Evolutionary conservation across 2,329 filamentous ascomycete species (phyloP).

Genomic region (Ophiocordyceps polyrhachis-furcata): DNA sequence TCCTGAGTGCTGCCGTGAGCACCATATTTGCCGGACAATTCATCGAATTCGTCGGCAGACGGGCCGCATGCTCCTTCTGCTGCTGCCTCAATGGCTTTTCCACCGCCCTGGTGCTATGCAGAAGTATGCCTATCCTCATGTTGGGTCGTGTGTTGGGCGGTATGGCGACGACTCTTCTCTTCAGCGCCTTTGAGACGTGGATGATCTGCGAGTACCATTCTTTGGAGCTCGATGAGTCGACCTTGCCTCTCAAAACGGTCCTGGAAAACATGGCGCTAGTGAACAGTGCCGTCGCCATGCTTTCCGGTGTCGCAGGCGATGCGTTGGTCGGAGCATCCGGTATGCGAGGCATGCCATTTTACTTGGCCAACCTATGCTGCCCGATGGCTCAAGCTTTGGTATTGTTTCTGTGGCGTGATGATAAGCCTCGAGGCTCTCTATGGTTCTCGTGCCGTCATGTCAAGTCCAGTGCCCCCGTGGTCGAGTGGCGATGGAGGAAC

Average conservation of each 20-base stretch:
- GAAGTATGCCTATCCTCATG: constrained; percentile 25
- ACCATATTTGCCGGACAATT: constrained; percentile 20
- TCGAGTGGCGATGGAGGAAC: background rate
- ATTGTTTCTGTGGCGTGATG: background rate
- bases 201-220: constrained; percentile 37
- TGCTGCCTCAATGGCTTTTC: constrained; percentile 32
- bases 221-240: constrained; percentile 20
- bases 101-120: constrained; percentile 30
- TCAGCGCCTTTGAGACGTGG: constrained; percentile 41
- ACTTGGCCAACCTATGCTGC: background rate
- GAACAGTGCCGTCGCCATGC: constrained; percentile 36
- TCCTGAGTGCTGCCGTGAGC: constrained; percentile 27
- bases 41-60: constrained; percentile 27
- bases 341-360: constrained; percentile 33
- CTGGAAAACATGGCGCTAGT: constrained; percentile 33
- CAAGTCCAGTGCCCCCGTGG: background rate
- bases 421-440: background rate
- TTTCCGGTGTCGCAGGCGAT: constrained; percentile 32
- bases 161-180: constrained; percentile 35
- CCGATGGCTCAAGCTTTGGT: background rate
- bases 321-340: constrained; percentile 26
- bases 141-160: constrained; percentile 35
- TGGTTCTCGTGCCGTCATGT: background rate
- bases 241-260: constrained; percentile 26
- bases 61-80: constrained; percentile 31